phyloP scores from a whole-genome alignment of 129 eudicot genomes.

The Tagetes patula region DNA sequence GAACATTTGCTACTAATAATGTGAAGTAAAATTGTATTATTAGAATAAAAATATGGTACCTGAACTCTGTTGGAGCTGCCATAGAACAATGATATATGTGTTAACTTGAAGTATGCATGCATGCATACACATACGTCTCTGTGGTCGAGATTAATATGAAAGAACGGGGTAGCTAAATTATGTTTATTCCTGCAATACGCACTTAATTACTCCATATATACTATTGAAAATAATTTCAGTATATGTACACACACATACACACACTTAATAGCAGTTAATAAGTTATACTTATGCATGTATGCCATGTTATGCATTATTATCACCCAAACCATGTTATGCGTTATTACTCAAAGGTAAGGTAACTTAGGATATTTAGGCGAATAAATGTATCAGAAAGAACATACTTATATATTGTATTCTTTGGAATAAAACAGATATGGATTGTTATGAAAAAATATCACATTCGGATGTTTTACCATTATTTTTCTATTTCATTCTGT shows the following conservation, averaged over 20 bases:
- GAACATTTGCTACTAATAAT: constrained; percentile 11
- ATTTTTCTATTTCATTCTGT: neutral
- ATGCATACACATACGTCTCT: constrained; percentile 9
- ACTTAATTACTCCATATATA: neutral
- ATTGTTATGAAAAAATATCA: neutral
- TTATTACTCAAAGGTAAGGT: constrained; percentile 1
- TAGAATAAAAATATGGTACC: neutral
- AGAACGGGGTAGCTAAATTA: neutral
- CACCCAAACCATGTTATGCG: neutral
- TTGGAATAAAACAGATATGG: neutral
- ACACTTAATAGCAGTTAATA: neutral
- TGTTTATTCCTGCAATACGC: neutral
- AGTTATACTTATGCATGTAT: neutral
- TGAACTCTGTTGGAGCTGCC: neutral
- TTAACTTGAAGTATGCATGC: neutral
- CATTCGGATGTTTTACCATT: neutral
- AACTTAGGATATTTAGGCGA: neutral
- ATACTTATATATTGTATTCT: neutral
- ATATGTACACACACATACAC: neutral
- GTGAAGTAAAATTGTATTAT: neutral
- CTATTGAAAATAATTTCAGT: neutral
- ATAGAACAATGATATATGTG: constrained; percentile 6
- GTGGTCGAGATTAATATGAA: neutral
- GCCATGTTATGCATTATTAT: constrained; percentile 7
- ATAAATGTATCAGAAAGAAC: neutral